Evolutionary conservation across 768 basidiomycete species (phyloP).

Genomic region (Termitomyces sp.): DNA sequence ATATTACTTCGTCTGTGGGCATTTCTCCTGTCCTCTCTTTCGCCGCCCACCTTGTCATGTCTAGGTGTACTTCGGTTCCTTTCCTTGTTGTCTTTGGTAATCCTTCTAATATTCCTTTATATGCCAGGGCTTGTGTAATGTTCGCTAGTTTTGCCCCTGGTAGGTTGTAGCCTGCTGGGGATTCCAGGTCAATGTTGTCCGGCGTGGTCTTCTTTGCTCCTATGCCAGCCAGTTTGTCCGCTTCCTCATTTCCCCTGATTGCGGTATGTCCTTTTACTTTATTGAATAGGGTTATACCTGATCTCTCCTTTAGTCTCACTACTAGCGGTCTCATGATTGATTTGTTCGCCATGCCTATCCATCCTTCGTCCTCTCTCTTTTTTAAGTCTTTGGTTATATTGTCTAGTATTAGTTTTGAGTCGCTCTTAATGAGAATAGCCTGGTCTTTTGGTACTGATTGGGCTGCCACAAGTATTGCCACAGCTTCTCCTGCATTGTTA

Average conservation of each 20-base stretch:
- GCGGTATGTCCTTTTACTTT: constrained; percentile 19
- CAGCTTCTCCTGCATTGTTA: constrained; percentile 18
- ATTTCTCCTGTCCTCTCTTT: too few relatives aligned
- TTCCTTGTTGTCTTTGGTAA: background rate
- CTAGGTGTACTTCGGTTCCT: background rate
- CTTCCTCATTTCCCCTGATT: constrained; percentile 15
- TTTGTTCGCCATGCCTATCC: background rate
- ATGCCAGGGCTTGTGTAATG: background rate
- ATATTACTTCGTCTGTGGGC: too few relatives aligned
- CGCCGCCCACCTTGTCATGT: background rate
- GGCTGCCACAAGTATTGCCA: constrained; percentile 15
- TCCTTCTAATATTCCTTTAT: background rate
- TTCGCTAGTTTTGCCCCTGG: background rate
- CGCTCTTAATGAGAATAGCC: constrained; percentile 2
- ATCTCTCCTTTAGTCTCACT: background rate
- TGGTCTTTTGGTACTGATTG: background rate
- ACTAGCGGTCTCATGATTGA: background rate
- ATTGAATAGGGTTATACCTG: background rate
- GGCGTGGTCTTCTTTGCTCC: constrained; percentile 1
- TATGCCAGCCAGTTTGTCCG: constrained; percentile 9
- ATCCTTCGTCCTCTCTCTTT: constrained; percentile 15
- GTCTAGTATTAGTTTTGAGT: constrained; percentile 18
- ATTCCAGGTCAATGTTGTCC: background rate
- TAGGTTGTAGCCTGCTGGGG: background rate
- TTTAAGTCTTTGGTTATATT: constrained; percentile 6